A percentile compares a stretch with the other conserved stretches of the same genome.
phyloP scores from a whole-genome alignment of 345 rosid genomes.

The Eucalyptus cloeziana region DNA sequence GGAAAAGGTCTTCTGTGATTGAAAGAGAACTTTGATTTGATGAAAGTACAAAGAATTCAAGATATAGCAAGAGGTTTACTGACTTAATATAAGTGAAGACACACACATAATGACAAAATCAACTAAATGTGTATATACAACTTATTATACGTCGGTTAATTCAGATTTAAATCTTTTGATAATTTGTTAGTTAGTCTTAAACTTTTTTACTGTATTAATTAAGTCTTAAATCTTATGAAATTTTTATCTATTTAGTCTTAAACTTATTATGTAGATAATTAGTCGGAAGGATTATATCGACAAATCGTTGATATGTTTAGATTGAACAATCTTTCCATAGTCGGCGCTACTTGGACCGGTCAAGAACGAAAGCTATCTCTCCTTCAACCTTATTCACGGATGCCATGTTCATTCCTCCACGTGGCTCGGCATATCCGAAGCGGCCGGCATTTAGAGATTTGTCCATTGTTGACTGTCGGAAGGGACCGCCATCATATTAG shows the following conservation, averaged over 20 bases:
- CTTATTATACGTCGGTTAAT: accelerated
- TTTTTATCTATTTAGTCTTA: no score
- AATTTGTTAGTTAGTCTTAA: accelerated
- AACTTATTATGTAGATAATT: accelerated
- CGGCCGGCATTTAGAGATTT: background rate
- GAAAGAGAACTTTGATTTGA: background rate
- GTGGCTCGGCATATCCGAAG: background rate
- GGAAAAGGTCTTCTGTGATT: background rate
- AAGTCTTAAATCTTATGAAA: no score
- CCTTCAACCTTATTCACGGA: background rate
- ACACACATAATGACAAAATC: background rate
- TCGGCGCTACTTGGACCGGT: background rate
- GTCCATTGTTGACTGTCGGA: background rate
- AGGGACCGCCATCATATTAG: background rate
- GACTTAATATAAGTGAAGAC: no score
- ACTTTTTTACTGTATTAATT: accelerated
- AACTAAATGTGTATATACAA: background rate
- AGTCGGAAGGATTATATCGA: accelerated
- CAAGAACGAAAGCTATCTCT: background rate
- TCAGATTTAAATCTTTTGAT: accelerated
- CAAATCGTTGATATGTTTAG: accelerated
- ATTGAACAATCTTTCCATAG: no score
- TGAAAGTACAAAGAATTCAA: background rate
- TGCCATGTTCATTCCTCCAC: background rate
- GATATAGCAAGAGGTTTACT: background rate